These are phyloP conservation scores for Paraphoma chrysanthemicola DNA, from an alignment of 2,329 filamentous ascomycete species.

Conservation along the genomic window DNA sequence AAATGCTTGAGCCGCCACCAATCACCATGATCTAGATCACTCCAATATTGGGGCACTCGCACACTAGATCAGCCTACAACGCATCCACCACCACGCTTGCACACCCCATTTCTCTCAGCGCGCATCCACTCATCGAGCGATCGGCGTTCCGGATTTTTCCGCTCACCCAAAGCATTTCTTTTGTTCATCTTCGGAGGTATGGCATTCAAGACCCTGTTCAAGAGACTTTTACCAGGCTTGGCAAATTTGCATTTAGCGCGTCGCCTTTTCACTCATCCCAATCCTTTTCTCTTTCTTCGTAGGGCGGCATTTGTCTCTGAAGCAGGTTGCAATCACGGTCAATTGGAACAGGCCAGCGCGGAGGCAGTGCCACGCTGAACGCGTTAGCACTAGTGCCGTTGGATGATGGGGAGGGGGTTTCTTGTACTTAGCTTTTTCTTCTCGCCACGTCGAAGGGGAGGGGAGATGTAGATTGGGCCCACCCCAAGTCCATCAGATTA, in stretches of 20 bases:
- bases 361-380: too few species aligned
- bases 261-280: background rate
- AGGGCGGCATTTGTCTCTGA: background rate
- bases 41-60: too few species aligned
- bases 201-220: background rate
- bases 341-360: too few species aligned
- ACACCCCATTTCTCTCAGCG: background rate
- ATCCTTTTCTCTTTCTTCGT: background rate
- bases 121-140: constrained; percentile 28
- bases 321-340: background rate
- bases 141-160: constrained; percentile 31
- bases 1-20: too few species aligned
- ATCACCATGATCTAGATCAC: too few species aligned
- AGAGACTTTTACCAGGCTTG: background rate
- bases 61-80: too few species aligned
- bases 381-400: too few species aligned
- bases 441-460: too few species aligned
- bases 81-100: too few species aligned
- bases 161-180: background rate
- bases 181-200: background rate
- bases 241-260: background rate
- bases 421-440: background rate
- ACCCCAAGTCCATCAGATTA: too few species aligned
- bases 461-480: background rate
- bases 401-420: background rate